Evolutionary conservation across 2,329 filamentous ascomycete species (phyloP).

Genomic region (Lecanosticta acicola): DNA sequence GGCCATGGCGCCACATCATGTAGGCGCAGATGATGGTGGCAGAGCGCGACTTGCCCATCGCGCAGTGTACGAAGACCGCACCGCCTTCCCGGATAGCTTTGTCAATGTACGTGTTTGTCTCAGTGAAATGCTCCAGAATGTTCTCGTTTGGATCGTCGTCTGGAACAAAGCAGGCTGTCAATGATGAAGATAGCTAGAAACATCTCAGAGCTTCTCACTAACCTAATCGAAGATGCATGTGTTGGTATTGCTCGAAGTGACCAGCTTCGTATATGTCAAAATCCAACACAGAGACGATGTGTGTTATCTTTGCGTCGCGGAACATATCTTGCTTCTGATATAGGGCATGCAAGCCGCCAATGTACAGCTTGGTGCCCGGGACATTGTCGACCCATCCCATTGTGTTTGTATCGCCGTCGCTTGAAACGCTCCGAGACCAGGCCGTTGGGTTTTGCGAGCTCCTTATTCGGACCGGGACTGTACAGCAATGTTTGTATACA

Average conservation of each 20-base stretch:
- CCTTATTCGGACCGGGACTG: background rate
- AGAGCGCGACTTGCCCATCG: slow-evolving; percentile 91
- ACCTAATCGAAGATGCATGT: slow-evolving; percentile 67
- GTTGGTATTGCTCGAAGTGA: slow-evolving; percentile 51
- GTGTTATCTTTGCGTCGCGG: slow-evolving; percentile 69
- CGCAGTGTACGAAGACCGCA: slow-evolving; percentile 67
- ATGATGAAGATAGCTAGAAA: background rate
- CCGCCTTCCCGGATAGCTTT: slow-evolving; percentile 58
- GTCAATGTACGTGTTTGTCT: slow-evolving; percentile 68
- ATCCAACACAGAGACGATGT: slow-evolving; percentile 74
- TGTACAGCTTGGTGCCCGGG: slow-evolving; percentile 35
- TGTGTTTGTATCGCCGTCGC: background rate
- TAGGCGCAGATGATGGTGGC: slow-evolving; percentile 79
- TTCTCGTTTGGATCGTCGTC: slow-evolving; percentile 88
- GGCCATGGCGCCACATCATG: slow-evolving; percentile 56
- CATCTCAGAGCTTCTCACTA: background rate
- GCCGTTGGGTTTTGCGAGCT: too few relatives aligned
- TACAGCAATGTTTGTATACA: background rate
- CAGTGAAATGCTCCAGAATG: slow-evolving; percentile 70
- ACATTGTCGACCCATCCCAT: slow-evolving; percentile 40
- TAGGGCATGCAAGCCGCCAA: slow-evolving; percentile 38
- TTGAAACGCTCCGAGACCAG: too few relatives aligned
- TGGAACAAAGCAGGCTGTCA: background rate
- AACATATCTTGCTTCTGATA: slow-evolving; percentile 53
- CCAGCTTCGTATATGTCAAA: slow-evolving; percentile 54